These are phyloP conservation scores for Spirogloea muscicola DNA, from an alignment of 139 green algal species.

Conservation along the genomic window DNA sequence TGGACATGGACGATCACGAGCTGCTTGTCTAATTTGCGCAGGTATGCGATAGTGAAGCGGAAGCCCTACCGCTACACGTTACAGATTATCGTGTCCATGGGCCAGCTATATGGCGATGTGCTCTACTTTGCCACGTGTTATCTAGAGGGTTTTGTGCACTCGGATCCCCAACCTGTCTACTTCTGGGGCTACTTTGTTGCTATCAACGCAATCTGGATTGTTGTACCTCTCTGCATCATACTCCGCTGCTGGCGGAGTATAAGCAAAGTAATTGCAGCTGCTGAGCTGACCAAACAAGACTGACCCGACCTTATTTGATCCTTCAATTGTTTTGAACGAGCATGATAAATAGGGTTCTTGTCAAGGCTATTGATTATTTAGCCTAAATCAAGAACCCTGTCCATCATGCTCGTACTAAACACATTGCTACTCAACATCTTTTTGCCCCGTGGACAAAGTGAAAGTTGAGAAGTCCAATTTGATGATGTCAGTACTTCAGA, in stretches of 20 bases:
- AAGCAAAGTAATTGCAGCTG: conserved; percentile 18
- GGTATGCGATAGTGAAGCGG: conserved; percentile 52
- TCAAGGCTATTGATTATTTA: too few species aligned
- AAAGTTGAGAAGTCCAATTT: too few species aligned
- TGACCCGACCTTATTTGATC: neutral
- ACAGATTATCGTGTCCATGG: conserved; percentile 70
- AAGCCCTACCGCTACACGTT: conserved; percentile 61
- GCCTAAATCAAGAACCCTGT: too few species aligned
- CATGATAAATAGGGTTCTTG: too few species aligned
- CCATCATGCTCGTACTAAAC: too few species aligned
- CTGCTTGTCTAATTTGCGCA: too few species aligned
- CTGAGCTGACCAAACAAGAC: neutral
- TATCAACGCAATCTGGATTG: conserved; percentile 72
- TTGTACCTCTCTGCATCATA: conserved; percentile 53
- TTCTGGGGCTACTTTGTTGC: conserved; percentile 86
- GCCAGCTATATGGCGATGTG: conserved; percentile 84
- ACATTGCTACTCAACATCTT: too few species aligned
- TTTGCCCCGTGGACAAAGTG: too few species aligned
- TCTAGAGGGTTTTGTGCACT: conserved; percentile 64
- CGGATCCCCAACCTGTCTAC: conserved; percentile 72
- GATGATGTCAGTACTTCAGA: too few species aligned
- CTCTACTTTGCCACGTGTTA: conserved; percentile 80
- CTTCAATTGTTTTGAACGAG: too few species aligned
- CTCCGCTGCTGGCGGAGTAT: conserved; percentile 2
- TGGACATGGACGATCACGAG: too few species aligned